phyloP scores from a whole-genome alignment of 2,329 filamentous ascomycete species.

The Cladosporium sp. region DNA sequence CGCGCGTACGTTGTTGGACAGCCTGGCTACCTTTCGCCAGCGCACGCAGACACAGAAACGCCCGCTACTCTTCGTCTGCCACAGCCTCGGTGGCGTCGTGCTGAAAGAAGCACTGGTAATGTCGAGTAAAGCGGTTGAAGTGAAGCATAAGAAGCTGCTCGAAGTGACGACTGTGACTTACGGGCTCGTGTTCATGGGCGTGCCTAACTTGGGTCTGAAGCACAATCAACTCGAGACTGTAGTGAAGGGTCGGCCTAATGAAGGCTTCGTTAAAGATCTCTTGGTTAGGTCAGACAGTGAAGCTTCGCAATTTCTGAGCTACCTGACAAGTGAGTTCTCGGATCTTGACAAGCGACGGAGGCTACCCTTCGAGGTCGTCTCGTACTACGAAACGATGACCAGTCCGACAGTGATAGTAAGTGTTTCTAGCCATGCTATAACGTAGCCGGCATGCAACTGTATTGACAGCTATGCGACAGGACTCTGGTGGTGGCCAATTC shows the following conservation, averaged over 20 bases:
- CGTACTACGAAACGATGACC: not conserved
- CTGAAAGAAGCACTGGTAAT: not conserved
- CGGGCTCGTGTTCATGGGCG: constrained; percentile 11
- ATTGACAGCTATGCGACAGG: not conserved
- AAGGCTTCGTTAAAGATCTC: constrained; percentile 3
- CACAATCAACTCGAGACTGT: constrained; percentile 10
- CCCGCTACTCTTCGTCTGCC: not conserved
- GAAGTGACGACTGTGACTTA: not conserved
- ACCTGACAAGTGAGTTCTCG: constrained; percentile 11
- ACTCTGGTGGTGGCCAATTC: not conserved
- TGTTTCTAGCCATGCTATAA: not conserved
- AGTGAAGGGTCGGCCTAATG: not conserved
- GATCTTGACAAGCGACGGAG: not conserved
- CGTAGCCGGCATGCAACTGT: no score
- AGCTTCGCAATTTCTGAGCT: constrained; percentile 10
- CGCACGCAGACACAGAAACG: constrained; percentile 6
- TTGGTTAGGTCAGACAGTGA: not conserved
- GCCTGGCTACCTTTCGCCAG: not conserved
- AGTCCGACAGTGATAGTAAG: not conserved
- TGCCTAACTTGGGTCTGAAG: constrained; percentile 4
- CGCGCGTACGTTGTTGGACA: constrained; percentile 2
- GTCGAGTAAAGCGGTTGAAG: not conserved
- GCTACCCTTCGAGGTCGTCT: not conserved
- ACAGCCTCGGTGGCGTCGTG: constrained; percentile 2
- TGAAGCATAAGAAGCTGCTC: not conserved